Base-by-base conservation (phyloP, 148 eudicot genomes). In the Arctostaphylos glauca region DNA sequence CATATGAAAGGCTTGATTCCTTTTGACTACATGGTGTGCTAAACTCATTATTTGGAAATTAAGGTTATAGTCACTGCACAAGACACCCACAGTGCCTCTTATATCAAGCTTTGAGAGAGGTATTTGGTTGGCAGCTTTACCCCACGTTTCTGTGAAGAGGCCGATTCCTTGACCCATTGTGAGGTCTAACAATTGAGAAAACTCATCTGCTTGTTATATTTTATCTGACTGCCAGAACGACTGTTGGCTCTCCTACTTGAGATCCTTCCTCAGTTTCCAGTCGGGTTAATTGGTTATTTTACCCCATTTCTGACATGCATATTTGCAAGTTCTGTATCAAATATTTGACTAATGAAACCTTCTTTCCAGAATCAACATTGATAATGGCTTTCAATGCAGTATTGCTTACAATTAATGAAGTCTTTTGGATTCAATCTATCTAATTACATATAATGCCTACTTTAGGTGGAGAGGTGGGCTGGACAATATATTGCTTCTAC, bases 381-480 rank as follows among this genome's bases (percentile, higher is more conserved):
- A 76, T 41, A 44, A 25, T 54, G 73, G 58, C 41, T 4, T 80
- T 56, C 47, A 81, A 55, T 52, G 46, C 4, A 25, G 55, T 60
- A 14, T 15, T 13, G 73, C 73, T 68, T 68, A 68, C 68, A 62
- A 62, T 60, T 21, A n/a, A 62, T 31, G 5, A 62, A 23, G 68
- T 21, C 46, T 68, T 38, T 12, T 68, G 73, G 47, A 68, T 68
- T 25, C 21, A 9, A 46, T 44, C 2, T 62, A 21, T 76, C 18
- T 84, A 62, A 84, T 81, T 9, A 12, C n/a, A 74, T 70, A 76
- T 80, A 16, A 31, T 84, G 14, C 66, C 76, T 74, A 53, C 76
- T 79, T 86, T 82, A 96, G 99, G 91, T 96, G 38, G 97, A 96
- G 80, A 94, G 99, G 86, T 96, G 99, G 99, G 91, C 88, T 56